Evolutionary conservation across 2,329 filamentous ascomycete species (phyloP).

Genomic region (Cercospora sojina): DNA sequence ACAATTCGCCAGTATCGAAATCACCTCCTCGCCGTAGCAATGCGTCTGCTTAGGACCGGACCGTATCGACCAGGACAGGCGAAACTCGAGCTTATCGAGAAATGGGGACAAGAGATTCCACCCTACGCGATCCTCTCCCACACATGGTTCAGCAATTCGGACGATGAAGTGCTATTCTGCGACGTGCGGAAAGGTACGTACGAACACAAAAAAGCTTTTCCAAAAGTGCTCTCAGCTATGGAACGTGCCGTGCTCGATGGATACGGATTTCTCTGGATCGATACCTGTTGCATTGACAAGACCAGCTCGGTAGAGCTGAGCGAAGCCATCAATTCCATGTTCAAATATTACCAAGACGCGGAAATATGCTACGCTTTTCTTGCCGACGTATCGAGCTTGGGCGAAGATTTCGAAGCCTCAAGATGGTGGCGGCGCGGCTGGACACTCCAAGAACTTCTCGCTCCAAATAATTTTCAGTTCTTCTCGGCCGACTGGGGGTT

Average conservation of each 20-base stretch:
- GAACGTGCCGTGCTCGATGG: constrained; percentile 29
- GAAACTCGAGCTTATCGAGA: background rate
- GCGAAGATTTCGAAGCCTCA: constrained; percentile 5
- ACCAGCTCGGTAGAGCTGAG: constrained; percentile 18
- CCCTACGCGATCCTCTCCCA: constrained; percentile 41
- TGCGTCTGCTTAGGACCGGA: background rate
- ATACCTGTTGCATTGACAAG: constrained; percentile 30
- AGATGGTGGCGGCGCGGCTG: background rate
- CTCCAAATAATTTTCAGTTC: constrained; percentile 10
- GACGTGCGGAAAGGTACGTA: constrained; percentile 25
- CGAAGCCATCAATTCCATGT: constrained; percentile 21
- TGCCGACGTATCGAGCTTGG: constrained; percentile 13
- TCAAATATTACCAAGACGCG: constrained; percentile 15
- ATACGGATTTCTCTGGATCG: constrained; percentile 21
- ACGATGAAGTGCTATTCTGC: constrained; percentile 34
- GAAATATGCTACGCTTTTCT: constrained; percentile 20
- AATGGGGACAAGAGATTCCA: constrained; percentile 2
- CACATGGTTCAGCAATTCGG: constrained; percentile 30
- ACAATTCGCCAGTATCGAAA: background rate
- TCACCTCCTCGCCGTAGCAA: background rate
- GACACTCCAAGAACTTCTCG: constrained; percentile 15
- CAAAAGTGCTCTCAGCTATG: constrained; percentile 32
- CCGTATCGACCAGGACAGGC: background rate
- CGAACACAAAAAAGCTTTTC: constrained; percentile 23
- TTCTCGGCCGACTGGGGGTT: background rate